Evolutionary conservation across 441 rosid genomes (phyloP), one percentile per base, ranked within the genome.

Genomic region (Iberis amara): DNA sequence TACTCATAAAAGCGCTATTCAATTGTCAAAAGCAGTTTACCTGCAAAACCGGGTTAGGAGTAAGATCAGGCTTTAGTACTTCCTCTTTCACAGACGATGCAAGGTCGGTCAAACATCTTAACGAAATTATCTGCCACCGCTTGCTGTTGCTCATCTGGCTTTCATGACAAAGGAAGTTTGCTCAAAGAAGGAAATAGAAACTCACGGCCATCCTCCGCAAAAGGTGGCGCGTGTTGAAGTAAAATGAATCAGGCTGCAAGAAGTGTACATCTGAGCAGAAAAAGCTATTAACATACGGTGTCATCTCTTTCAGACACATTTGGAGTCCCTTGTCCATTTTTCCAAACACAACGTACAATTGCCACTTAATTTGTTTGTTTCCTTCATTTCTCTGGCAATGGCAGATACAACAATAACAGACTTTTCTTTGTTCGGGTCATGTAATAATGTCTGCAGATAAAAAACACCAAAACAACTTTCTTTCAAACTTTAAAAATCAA

Each of bases 301-400:
- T 79, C 76, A 49, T 76, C 79, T 47, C 73, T 78, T 57, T 79
- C 73, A 56, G 95, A 82, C 11, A 89, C 49, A 55, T 82, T 82
- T 48, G 97, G 92, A 45, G 84, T 81, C 35, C 76, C 75, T 62
- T 76, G 92, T 48, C 92, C 92, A 49, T 84, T 85, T 74, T 90
- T 82, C 99, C 97, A 92, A 61, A 86, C 97, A 68, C 99, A 92
- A 11, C 97, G 94, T 61, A 84, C 49, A 62, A 92, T 81, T 47
- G 95, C 92, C 48, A 86, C 90, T 66, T n/a, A n/a, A n/a, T n/a
- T 70, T 83, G 57, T 79, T 78, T 76, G 71, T 64, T 77, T 81
- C 79, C 69, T 73, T 82, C 97, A 86, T 84, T 62, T 90, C 97
- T 73, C 92, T 80, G n/a, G 92, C 92, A 52, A 92, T 41, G 36